These are phyloP conservation scores for Liquidambar formosana DNA, from an alignment of 164 flowering plant species.

Conservation along the genomic window DNA sequence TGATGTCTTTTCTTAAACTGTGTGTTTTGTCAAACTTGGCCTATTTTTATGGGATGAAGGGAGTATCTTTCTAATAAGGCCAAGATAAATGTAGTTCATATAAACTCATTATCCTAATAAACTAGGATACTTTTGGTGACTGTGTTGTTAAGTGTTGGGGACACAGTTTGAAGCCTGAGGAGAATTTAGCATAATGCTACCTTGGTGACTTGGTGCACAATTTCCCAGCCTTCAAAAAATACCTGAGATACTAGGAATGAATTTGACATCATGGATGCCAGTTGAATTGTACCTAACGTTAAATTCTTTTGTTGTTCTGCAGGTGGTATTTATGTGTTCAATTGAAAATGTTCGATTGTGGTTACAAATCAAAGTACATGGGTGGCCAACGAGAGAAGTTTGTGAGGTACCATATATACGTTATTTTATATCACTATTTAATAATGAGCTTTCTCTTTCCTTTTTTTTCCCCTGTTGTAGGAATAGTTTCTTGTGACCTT, in stretches of 20 bases:
- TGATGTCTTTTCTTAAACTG: too few relatives aligned
- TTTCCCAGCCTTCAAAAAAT: background rate
- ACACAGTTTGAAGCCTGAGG: too few relatives aligned
- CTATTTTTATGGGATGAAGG: too few relatives aligned
- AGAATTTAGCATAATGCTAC: background rate
- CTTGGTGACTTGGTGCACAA: background rate
- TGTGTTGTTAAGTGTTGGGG: too few relatives aligned
- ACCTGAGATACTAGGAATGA: background rate
- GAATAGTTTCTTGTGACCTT: background rate
- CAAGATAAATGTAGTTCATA: too few relatives aligned
- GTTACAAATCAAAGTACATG: constrained; percentile 47
- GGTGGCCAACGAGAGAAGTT: constrained; percentile 65
- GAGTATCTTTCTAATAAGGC: too few relatives aligned
- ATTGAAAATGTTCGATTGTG: constrained; percentile 52
- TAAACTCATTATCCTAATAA: too few relatives aligned
- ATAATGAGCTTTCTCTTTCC: background rate
- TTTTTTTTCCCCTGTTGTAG: background rate
- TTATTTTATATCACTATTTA: background rate
- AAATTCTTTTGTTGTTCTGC: constrained; percentile 18
- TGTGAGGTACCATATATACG: constrained; percentile 44
- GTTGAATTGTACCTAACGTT: background rate
- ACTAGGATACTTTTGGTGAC: too few relatives aligned
- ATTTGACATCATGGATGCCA: background rate
- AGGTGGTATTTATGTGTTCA: constrained; percentile 28
- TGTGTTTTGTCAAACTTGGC: too few relatives aligned